Evolutionary conservation across 441 rosid species (phyloP).

Genomic region (Kokia cookei): DNA sequence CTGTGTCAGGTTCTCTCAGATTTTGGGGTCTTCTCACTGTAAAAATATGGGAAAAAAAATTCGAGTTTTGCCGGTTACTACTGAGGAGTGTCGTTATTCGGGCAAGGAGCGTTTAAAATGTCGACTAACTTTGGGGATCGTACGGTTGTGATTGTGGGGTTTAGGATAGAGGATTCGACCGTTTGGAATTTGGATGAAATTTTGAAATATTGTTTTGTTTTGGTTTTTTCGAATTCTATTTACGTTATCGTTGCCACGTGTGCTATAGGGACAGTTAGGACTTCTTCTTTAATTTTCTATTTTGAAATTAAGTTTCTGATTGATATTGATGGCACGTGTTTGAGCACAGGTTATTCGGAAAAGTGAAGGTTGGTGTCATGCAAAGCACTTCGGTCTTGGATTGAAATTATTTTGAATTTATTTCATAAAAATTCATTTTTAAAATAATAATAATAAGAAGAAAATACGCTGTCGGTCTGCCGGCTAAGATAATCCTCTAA

Average conservation of each 20-base stretch:
- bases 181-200: slow-evolving; percentile 28
- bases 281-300: not conserved
- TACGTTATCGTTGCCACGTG: slow-evolving; percentile 22
- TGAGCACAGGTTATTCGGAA: too few relatives aligned
- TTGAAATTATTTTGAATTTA: too few relatives aligned
- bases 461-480: not conserved
- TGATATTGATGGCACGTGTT: slow-evolving; percentile 16
- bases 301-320: not conserved
- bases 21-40: slow-evolving; percentile 8
- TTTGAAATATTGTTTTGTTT: slow-evolving; percentile 24
- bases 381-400: too few relatives aligned
- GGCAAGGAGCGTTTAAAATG: slow-evolving; percentile 13
- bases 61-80: not conserved
- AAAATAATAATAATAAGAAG: not conserved
- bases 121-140: slow-evolving; percentile 25
- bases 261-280: not conserved
- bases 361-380: too few relatives aligned
- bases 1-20: slow-evolving; percentile 22
- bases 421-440: too few relatives aligned
- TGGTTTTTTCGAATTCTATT: not conserved
- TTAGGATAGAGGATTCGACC: slow-evolving; percentile 18
- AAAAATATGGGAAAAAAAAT: not conserved
- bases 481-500: not conserved
- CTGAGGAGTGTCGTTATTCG: not conserved
- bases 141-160: slow-evolving; percentile 22